Evolutionary conservation across 108 stramenopile genomes (phyloP).

Genomic region (Pseudonitzschia multiseries): DNA sequence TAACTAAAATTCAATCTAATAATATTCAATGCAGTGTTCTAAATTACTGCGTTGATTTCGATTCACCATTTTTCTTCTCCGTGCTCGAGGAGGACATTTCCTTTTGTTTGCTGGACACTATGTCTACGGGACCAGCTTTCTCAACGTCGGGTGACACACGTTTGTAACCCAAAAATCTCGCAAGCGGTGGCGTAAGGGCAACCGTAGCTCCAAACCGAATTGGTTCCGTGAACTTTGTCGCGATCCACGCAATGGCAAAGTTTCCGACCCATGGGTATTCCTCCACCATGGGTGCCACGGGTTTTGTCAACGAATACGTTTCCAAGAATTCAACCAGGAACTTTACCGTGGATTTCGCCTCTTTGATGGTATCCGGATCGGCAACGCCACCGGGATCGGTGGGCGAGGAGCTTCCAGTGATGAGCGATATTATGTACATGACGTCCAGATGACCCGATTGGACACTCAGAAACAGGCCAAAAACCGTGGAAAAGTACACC

Average conservation of each 20-base stretch:
- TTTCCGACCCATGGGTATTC: conserved; percentile 81
- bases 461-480: conserved; percentile 56
- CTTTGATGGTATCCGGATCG: conserved; percentile 38
- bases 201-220: conserved; percentile 73
- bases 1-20: too few relatives aligned
- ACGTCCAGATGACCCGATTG: conserved; percentile 79
- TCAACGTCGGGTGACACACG: not conserved
- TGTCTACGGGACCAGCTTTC: not conserved
- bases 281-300: conserved; percentile 57
- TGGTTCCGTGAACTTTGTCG: conserved; percentile 93
- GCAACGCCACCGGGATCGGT: conserved; percentile 39
- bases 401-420: conserved; percentile 31
- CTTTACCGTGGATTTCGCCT: conserved; percentile 42
- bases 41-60: too few relatives aligned
- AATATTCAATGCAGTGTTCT: too few relatives aligned
- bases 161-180: conserved; percentile 34
- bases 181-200: conserved; percentile 68
- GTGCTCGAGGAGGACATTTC: not conserved
- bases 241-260: conserved; percentile 92
- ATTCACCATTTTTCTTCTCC: not conserved
- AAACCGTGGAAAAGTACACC: conserved; percentile 64
- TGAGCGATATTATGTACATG: conserved; percentile 46
- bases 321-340: conserved; percentile 60
- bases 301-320: conserved; percentile 60
- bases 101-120: not conserved